These are phyloP conservation scores for Pelargonium nanum DNA, from an alignment of 345 rosid genomes.

Conservation along the genomic window DNA sequence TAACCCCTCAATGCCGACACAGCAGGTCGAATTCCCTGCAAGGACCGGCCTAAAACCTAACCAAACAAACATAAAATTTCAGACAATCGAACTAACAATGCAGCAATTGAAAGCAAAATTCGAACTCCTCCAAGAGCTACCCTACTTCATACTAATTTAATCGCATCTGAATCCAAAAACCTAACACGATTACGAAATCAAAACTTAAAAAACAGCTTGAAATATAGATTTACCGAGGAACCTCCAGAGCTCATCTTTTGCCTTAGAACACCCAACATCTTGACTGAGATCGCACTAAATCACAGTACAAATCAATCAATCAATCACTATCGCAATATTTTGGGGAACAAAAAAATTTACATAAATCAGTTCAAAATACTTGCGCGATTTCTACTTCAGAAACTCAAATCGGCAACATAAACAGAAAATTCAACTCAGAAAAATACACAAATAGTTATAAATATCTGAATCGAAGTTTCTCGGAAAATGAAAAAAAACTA, in stretches of 20 bases:
- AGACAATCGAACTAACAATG: background rate
- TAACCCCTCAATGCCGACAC: constrained; percentile 31
- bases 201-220: background rate
- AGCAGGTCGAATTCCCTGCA: constrained; percentile 37
- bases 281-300: constrained; percentile 7
- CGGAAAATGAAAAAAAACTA: background rate
- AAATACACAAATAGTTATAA: background rate
- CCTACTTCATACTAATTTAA: background rate
- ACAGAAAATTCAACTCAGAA: background rate
- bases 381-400: background rate
- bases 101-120: background rate
- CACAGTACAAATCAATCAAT: background rate
- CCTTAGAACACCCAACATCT: constrained; percentile 48
- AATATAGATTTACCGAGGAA: constrained; percentile 13
- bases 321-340: too few relatives aligned
- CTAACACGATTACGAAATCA: background rate
- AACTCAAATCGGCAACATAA: background rate
- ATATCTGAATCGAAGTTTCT: background rate
- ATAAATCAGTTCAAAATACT: background rate
- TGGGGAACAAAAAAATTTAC: background rate
- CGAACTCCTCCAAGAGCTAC: too few relatives aligned
- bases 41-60: constrained; percentile 21
- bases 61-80: constrained; percentile 5
- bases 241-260: constrained; percentile 35
- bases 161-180: background rate